phyloP scores from a whole-genome alignment of 1,284 basidiomycete genomes.

The Phaffia rhodozyma region DNA sequence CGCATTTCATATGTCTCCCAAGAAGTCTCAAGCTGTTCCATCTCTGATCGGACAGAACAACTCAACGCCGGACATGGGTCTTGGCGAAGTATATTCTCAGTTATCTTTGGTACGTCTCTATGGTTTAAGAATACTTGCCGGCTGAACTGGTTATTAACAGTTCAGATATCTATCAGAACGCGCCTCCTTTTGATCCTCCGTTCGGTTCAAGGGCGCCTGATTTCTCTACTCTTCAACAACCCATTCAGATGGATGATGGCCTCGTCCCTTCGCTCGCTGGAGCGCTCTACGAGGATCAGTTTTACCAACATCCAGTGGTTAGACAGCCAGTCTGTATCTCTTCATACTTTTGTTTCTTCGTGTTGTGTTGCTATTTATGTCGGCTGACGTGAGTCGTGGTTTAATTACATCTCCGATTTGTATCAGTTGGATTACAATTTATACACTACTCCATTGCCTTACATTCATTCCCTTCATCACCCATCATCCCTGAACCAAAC shows the following conservation, averaged over 20 bases:
- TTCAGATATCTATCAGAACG: too few relatives aligned
- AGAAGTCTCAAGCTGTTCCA: not conserved
- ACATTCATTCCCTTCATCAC: constrained; percentile 36
- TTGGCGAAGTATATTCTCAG: constrained; percentile 7
- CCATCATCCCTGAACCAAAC: constrained; percentile 29
- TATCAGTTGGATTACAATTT: constrained; percentile 68
- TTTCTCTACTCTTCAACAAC: not conserved
- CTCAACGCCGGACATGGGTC: not conserved
- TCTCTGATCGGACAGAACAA: not conserved
- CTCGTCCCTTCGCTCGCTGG: too few relatives aligned
- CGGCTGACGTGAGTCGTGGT: not conserved
- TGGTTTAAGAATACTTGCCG: not conserved
- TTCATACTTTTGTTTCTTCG: not conserved
- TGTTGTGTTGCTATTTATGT: too few relatives aligned
- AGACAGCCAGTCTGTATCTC: constrained; percentile 12
- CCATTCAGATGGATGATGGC: not conserved
- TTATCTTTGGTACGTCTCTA: constrained; percentile 8
- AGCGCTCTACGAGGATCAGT: not conserved
- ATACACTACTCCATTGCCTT: constrained; percentile 56
- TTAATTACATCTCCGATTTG: not conserved
- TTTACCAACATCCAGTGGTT: not conserved
- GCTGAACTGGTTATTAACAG: too few relatives aligned
- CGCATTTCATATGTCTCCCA: not conserved
- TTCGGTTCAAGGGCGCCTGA: too few relatives aligned
- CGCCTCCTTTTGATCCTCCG: too few relatives aligned